Evolutionary conservation across 2,329 filamentous ascomycete genomes (phyloP).

Genomic region (Talaromyces amestolkiae): DNA sequence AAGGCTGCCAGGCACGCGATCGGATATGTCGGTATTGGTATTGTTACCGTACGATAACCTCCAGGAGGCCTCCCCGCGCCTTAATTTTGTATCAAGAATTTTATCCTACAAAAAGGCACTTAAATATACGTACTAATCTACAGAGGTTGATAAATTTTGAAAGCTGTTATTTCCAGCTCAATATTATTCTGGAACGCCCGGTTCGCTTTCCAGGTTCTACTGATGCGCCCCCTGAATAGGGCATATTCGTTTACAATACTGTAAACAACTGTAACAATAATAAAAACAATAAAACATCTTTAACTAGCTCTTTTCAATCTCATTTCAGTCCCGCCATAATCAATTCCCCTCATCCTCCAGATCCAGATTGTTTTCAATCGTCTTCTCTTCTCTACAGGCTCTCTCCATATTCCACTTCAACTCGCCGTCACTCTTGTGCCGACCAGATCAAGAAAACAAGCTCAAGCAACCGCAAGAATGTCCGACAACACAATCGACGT

Average conservation of each 20-base stretch:
- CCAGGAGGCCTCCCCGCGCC: background rate
- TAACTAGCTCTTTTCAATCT: background rate
- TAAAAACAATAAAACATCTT: background rate
- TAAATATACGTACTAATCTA: background rate
- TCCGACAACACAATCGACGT: conserved; percentile 65
- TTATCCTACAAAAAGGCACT: background rate
- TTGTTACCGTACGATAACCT: background rate
- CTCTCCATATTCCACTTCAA: background rate
- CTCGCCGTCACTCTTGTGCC: background rate
- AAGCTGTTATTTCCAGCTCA: background rate
- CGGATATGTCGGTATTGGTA: conserved; percentile 7
- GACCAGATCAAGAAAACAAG: background rate
- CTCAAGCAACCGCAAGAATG: conserved; percentile 10
- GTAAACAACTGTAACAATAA: background rate
- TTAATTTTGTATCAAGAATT: background rate
- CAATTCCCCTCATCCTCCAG: background rate
- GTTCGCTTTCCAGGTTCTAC: background rate
- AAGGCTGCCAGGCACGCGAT: conserved; percentile 2
- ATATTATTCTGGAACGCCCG: background rate
- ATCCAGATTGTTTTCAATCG: background rate
- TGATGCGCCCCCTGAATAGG: background rate
- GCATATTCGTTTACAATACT: background rate
- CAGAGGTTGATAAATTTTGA: no score
- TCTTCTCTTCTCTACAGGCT: background rate
- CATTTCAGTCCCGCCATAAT: conserved; percentile 7